phyloP scores from a whole-genome alignment of 352 stramenopile genomes.

The Phytophthora meadii region DNA sequence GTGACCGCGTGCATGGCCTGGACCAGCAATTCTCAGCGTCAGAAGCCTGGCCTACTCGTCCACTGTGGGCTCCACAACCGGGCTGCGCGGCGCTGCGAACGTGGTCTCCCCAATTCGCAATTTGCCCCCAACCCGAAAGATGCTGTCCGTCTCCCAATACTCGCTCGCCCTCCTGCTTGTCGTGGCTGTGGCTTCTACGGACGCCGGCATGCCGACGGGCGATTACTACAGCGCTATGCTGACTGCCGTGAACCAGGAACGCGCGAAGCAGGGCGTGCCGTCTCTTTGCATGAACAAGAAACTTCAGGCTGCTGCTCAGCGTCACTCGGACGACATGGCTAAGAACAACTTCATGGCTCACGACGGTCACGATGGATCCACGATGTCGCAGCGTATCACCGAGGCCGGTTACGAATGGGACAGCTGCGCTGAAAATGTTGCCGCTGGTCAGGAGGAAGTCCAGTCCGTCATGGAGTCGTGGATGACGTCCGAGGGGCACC shows the following conservation, averaged over 20 bases:
- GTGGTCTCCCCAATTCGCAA: slow-evolving; percentile 20
- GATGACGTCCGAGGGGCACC: slow-evolving; percentile 36
- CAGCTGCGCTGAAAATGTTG: slow-evolving; percentile 41
- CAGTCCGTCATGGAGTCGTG: slow-evolving; percentile 40
- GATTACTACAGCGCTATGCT: slow-evolving; percentile 37
- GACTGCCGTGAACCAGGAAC: slow-evolving; percentile 47
- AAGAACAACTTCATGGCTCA: slow-evolving; percentile 56
- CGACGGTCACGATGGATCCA: slow-evolving; percentile 46
- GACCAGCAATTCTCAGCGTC: slow-evolving; percentile 25
- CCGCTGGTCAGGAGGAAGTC: slow-evolving; percentile 36
- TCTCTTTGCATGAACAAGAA: slow-evolving; percentile 50
- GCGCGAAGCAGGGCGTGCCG: slow-evolving; percentile 35
- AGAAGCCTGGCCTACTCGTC: slow-evolving; percentile 20
- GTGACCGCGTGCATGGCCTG: slow-evolving; percentile 27
- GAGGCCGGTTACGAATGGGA: slow-evolving; percentile 49
- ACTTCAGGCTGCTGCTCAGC: slow-evolving; percentile 20
- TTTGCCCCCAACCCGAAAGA: slow-evolving; percentile 10
- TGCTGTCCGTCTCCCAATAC: slow-evolving; percentile 24
- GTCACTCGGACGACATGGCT: slow-evolving; percentile 49
- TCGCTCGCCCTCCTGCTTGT: slow-evolving; percentile 29
- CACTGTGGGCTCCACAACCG: neutral
- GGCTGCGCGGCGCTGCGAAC: slow-evolving; percentile 7
- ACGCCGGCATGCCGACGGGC: slow-evolving; percentile 12
- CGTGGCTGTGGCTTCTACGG: slow-evolving; percentile 16
- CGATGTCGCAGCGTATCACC: slow-evolving; percentile 45